Evolutionary conservation across 78 protist genomes (phyloP), one percentile per base, ranked within the genome.

Genomic region (Emiliania huxleyi): DNA sequence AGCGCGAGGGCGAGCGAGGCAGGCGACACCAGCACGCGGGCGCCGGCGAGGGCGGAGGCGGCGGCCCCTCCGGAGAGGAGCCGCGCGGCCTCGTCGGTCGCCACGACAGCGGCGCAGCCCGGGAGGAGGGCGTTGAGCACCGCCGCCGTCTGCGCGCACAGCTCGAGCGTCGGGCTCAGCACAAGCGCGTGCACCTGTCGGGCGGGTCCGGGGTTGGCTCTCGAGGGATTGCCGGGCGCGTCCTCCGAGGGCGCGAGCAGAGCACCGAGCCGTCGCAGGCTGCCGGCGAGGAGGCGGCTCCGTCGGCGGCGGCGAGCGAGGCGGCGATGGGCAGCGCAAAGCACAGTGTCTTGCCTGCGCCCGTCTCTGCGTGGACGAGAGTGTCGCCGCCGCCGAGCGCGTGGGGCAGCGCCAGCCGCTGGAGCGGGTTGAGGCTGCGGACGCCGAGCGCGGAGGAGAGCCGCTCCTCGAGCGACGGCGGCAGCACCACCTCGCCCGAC

Each of bases 261-360:
- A n/a, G n/a, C n/a, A n/a, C n/a, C n/a, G n/a, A n/a, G n/a, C n/a
- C n/a, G n/a, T n/a, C n/a, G n/a, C n/a, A n/a, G n/a, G n/a, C n/a
- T n/a, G n/a, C n/a, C n/a, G n/a, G n/a, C n/a, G n/a, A n/a, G n/a
- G n/a, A n/a, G n/a, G n/a, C n/a, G n/a, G n/a, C n/a, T n/a, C n/a
- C n/a, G n/a, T n/a, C n/a, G n/a, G n/a, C 42, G 21, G 37, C 42
- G 81, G 42, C 18, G 81, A 71, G 81, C 43, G n/a, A 22, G 3
- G 81, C 81, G 81, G n/a, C 40, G 42, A 35, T 71, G 81, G 81
- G 81, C 18, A 71, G 81, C 44, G 42, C 81, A 22, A 71, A 71
- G 81, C 81, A 71, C 19, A 71, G 81, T 40, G 81, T 71, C 81
- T 71, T 71, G 42, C 81, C 81, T 8, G 81, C 35, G 81, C 81